Percentiles rank a stretch among this genome's conserved stretches.
These are phyloP conservation scores for Termitomyces bulborhizus DNA, from an alignment of 768 basidiomycete genomes.

Conservation along the genomic window DNA sequence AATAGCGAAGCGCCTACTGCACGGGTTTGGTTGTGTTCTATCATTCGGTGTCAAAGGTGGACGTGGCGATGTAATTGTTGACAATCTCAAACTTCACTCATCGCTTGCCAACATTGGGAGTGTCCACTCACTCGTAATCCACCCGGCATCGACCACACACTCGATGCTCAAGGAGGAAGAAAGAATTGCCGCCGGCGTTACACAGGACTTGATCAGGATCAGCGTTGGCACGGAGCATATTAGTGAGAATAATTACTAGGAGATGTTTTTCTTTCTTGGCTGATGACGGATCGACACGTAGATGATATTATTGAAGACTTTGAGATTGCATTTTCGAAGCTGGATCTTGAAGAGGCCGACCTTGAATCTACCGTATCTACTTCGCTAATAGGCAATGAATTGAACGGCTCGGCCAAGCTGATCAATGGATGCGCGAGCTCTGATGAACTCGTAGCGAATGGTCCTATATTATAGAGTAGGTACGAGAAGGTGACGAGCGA, in stretches of 20 bases:
- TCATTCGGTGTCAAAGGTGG: slow-evolving; percentile 56
- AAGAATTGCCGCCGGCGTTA: slow-evolving; percentile 41
- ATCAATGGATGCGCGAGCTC: not conserved
- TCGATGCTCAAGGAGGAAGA: slow-evolving; percentile 45
- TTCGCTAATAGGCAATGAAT: not conserved
- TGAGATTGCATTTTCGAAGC: slow-evolving; percentile 7
- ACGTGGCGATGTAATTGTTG: slow-evolving; percentile 24
- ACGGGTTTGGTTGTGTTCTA: slow-evolving; percentile 51
- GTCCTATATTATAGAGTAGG: not conserved
- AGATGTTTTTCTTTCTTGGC: not conserved
- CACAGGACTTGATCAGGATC: slow-evolving; percentile 53
- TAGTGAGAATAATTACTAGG: not conserved
- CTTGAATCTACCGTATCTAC: not conserved
- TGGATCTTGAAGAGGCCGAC: not conserved
- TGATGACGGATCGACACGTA: not conserved
- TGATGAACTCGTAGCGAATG: not conserved
- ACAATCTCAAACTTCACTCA: slow-evolving; percentile 30
- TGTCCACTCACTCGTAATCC: slow-evolving; percentile 39
- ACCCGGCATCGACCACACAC: slow-evolving; percentile 56
- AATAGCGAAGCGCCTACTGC: slow-evolving; percentile 38
- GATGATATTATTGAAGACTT: slow-evolving; percentile 11
- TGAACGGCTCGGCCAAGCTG: not conserved
- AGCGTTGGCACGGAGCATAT: slow-evolving; percentile 15
- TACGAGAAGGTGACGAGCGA: not conserved
- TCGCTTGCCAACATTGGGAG: slow-evolving; percentile 28